Evolutionary conservation across 768 basidiomycete species (phyloP), one percentile per base, ranked within the genome.

Genomic region (Boletales sp.): DNA sequence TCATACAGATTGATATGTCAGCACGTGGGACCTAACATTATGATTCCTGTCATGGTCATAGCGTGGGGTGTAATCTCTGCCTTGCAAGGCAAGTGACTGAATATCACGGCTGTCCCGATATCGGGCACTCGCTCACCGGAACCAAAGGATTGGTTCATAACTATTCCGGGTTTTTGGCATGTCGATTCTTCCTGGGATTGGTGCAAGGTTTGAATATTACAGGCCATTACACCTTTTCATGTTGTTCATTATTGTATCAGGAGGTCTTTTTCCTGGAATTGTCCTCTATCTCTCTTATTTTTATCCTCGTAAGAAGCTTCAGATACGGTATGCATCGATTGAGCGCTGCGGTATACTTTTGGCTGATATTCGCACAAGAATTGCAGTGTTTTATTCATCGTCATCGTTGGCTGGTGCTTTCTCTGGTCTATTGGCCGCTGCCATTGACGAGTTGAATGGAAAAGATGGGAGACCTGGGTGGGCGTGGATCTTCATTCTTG

Each of bases 11-110:
- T 11, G 6, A 35, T 8, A 32, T 21, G 5, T 35, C 59, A 75
- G 62, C 49, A 54, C 43, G 54, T 74, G 8, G 78, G 83, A 11
- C 80, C 84, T 3, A 73, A 83, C 9, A 73, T 80, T 48, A 66
- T 79, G 39, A 73, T 85, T 57, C 85, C 87, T 0, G 62, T 77
- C 0, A 80, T 87, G 76, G 67, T 84, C 28, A 73, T 76, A 0
- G 59, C 79, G 1, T 87, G 86, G 84, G 86, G 86, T 11, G 41
- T 84, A n/a, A 75, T 83, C 9, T 76, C 77, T 8, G 72, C 81
- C 8, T 69, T 79, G 35, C 85, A 87, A 72, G 83, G 82, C 76
- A 38, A 45, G 40, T 2, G 2, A 4, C 32, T 6, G 21, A 21
- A 21, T 28, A 18, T 46, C 15, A 14, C 4, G n/a, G 1, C 25